Evolutionary conservation across 2,329 filamentous ascomycete genomes (phyloP).

Genomic region (Diaporthe destruens): DNA sequence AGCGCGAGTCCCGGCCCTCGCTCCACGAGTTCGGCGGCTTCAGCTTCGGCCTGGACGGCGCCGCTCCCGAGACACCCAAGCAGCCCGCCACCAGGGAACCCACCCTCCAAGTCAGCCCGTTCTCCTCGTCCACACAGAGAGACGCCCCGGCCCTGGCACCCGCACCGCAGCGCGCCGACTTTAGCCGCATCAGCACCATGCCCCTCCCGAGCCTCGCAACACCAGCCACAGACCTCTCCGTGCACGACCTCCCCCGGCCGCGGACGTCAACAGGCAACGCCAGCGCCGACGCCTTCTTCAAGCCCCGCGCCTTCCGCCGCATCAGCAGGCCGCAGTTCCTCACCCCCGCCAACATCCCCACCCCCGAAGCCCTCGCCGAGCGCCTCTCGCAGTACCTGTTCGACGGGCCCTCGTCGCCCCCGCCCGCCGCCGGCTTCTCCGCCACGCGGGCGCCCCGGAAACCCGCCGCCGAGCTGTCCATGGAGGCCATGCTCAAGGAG

Average conservation of each 20-base stretch:
- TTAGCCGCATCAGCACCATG: slow-evolving; percentile 39
- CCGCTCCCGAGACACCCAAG: slow-evolving; percentile 1
- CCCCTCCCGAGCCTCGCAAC: slow-evolving; percentile 28
- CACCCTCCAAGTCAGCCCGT: slow-evolving; percentile 22
- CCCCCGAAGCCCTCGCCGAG: slow-evolving; percentile 37
- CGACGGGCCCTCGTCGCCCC: slow-evolving; percentile 18
- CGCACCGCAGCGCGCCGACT: slow-evolving; percentile 15
- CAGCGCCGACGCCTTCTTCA: slow-evolving; percentile 29
- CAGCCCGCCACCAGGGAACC: slow-evolving; percentile 4
- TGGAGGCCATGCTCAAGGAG: slow-evolving; percentile 42
- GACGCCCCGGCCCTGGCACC: not conserved
- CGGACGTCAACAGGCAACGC: slow-evolving; percentile 36
- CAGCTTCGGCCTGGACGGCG: slow-evolving; percentile 28
- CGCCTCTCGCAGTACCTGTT: slow-evolving; percentile 39
- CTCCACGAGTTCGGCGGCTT: slow-evolving; percentile 31
- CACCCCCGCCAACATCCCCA: slow-evolving; percentile 32
- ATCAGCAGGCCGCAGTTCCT: slow-evolving; percentile 42
- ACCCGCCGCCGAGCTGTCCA: slow-evolving; percentile 7
- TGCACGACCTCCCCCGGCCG: slow-evolving; percentile 24
- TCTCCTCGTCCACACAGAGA: slow-evolving; percentile 7
- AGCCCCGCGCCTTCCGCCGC: slow-evolving; percentile 38
- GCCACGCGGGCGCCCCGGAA: not conserved
- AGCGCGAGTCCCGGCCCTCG: slow-evolving; percentile 24
- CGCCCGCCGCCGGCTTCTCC: not conserved
- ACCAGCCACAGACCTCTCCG: not conserved